A percentile compares a stretch with the other conserved stretches of the same genome.
Conservation (phyloP, 225 moss, liverwort and hornwort species). For the Thuidium tamariscinum region DNA sequence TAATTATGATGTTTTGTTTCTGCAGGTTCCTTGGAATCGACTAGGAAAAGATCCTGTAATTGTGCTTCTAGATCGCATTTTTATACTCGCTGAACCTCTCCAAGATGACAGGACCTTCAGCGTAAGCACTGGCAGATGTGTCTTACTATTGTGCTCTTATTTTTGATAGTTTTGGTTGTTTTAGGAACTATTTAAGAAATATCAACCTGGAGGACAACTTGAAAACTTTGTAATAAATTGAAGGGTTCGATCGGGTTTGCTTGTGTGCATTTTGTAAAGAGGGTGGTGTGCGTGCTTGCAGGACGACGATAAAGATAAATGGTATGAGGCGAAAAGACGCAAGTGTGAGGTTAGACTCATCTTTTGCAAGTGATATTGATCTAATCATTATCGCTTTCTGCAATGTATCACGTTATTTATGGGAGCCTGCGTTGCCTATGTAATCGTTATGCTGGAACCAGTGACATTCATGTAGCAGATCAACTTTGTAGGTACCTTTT, state of each 20-base stretch:
- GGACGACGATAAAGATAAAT: slow-evolving; percentile 77
- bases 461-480: not conserved
- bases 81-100: slow-evolving; percentile 92
- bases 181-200: not conserved
- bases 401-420: not conserved
- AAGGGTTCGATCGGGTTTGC: not conserved
- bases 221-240: not conserved
- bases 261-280: not conserved
- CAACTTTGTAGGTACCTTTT: not conserved
- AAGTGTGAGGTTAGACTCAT: slow-evolving; percentile 68
- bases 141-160: not conserved
- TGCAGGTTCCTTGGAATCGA: slow-evolving; percentile 97
- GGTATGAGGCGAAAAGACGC: slow-evolving; percentile 86
- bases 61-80: slow-evolving; percentile 92
- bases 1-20: not conserved
- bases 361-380: not conserved
- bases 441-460: not conserved
- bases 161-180: not conserved
- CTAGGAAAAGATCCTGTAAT: slow-evolving; percentile 92
- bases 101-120: slow-evolving; percentile 61
- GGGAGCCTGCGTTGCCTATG: not conserved
- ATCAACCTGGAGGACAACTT: not conserved
- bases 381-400: not conserved
- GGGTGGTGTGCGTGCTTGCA: slow-evolving; percentile 12
- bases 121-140: slow-evolving; percentile 26